A percentile compares a stretch with the other conserved stretches of the same genome.
Evolutionary conservation across 805 yeast genomes (phyloP).

Genomic region (Candida hungchunana): DNA sequence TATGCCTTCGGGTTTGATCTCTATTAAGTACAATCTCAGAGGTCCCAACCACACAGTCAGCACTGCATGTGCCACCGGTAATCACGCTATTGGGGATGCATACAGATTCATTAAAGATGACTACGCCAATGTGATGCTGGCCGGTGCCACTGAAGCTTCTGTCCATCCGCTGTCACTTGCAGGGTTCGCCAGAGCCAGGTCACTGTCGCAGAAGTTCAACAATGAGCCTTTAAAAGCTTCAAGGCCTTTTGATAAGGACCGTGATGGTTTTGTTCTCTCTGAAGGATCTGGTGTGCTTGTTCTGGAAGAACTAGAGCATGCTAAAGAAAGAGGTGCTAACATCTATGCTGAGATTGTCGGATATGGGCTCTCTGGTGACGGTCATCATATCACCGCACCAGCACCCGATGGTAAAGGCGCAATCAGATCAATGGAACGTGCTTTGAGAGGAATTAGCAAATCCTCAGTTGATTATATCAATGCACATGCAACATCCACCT

Average conservation of each 20-base stretch:
- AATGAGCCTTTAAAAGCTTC: conserved; percentile 65
- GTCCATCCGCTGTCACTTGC: conserved; percentile 83
- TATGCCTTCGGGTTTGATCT: conserved; percentile 92
- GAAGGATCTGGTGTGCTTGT: conserved; percentile 89
- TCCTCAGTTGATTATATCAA: conserved; percentile 69
- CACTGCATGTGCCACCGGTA: conserved; percentile 97
- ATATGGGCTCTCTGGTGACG: conserved; percentile 90
- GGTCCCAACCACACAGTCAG: conserved; percentile 89
- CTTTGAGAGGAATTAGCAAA: conserved; percentile 47
- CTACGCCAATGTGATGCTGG: conserved; percentile 80
- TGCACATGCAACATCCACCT: conserved; percentile 96
- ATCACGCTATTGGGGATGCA: conserved; percentile 92
- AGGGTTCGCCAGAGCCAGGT: conserved; percentile 87
- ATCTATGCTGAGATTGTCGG: conserved; percentile 83
- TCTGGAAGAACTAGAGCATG: conserved; percentile 76
- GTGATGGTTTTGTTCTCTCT: conserved; percentile 88
- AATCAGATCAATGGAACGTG: conserved; percentile 71
- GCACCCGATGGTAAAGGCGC: conserved; percentile 82
- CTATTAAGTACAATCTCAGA: conserved; percentile 67
- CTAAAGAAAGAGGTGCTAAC: conserved; percentile 53
- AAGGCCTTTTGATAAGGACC: conserved; percentile 75
- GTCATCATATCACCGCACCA: conserved; percentile 91
- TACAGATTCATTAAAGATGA: conserved; percentile 72
- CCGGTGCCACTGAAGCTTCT: conserved; percentile 92
- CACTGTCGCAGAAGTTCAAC: conserved; percentile 61